Percentiles rank a stretch among this genome's conserved stretches.
Evolutionary conservation across 2,329 filamentous ascomycete genomes (phyloP).

Genomic region (Xenoacremonium recifei): DNA sequence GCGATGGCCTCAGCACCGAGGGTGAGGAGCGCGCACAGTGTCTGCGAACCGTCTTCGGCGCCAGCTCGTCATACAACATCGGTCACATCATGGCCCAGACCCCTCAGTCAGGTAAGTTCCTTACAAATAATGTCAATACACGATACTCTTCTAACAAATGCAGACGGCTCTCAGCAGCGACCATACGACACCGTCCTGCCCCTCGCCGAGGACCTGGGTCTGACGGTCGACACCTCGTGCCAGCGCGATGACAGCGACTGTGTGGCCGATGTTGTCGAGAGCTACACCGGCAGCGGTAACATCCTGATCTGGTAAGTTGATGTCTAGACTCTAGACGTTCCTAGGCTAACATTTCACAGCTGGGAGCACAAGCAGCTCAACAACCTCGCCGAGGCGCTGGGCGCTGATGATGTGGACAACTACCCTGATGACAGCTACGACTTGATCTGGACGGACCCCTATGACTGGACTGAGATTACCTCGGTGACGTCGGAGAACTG

Average conservation of each 20-base stretch:
- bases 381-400: conserved; percentile 51
- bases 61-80: conserved; percentile 51
- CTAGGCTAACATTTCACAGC: conserved; percentile 27
- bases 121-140: not conserved
- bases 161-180: conserved; percentile 50
- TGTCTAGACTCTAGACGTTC: not conserved
- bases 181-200: conserved; percentile 58
- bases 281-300: conserved; percentile 50
- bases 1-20: conserved; percentile 47
- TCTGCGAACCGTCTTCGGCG: conserved; percentile 55
- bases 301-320: conserved; percentile 52
- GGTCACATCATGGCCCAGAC: conserved; percentile 57
- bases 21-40: conserved; percentile 59
- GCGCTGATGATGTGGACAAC: conserved; percentile 44
- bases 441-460: conserved; percentile 57
- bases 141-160: too few species aligned
- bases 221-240: conserved; percentile 55
- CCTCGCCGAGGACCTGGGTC: conserved; percentile 52
- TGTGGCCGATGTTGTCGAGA: conserved; percentile 48
- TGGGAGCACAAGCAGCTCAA: conserved; percentile 57
- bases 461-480: conserved; percentile 46
- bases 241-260: conserved; percentile 54
- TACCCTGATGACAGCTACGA: conserved; percentile 53
- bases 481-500: conserved; percentile 49
- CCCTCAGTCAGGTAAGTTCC: conserved; percentile 42